Base-by-base conservation (phyloP, 192 early-diverging fungal genomes). In the Gaertneriomyces sp. region DNA sequence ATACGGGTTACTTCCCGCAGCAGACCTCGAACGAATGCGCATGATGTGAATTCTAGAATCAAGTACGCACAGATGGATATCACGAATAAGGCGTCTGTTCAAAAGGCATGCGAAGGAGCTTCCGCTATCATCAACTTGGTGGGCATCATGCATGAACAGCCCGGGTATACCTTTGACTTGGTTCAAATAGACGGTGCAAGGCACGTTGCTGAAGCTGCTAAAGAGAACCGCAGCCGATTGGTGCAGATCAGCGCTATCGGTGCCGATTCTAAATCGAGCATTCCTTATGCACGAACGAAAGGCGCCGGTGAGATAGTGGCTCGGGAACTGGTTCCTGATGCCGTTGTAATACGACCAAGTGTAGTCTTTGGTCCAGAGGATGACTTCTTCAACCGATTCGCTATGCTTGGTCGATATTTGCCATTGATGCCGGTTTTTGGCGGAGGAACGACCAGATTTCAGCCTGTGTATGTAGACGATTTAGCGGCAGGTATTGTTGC, bases 141-240 rank as follows among this genome's bases (percentile, higher is more conserved):
- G 11, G 58, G 58, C n/a, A 60, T 60, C 58, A 60, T 60, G 58
- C 58, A 60, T 43, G 58, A 60, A 25, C 58, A 45, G 25, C 58
- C 58, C 3, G 12, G 43, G 25, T 60, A 60, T 43, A 60, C 58
- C n/a, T 60, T 60, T 25, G 39, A 60, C 14, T 16, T 10, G 16
- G 58, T 60, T 40, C 58, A 60, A 5, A 45, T n/a, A 4, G 5
- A 60, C 3, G 58, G 58, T 14, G 41, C 58, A 10, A 49, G 58
- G 12, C 14, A 17, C 14, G 6, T 60, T 14, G 58, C 58, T 14
- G 14, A 60, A 14, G 58, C 43, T 6, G 58, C 58, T 2, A 60
- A 43, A 45, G 58, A 41, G 4, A 25, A 10, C 44, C 40, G 58
- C 10, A 43, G 40, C 10, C 11, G 43, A 14, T 45, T 60, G 42